These are phyloP conservation scores for Apiotrichum porosum DNA, from an alignment of 1,284 basidiomycete genomes.

Conservation along the genomic window DNA sequence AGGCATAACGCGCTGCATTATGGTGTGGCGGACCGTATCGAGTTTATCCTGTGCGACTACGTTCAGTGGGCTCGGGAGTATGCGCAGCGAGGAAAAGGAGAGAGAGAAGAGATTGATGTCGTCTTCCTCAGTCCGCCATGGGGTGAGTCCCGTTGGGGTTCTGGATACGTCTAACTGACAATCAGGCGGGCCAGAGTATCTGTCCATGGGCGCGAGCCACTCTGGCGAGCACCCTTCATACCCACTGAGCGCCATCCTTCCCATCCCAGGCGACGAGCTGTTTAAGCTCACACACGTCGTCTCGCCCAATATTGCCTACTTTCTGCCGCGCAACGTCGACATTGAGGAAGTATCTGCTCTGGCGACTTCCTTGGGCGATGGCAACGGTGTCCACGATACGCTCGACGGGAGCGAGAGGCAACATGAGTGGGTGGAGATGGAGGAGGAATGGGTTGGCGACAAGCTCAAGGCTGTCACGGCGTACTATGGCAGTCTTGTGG, in stretches of 20 bases:
- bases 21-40: slow-evolving; percentile 88
- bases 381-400: not conserved
- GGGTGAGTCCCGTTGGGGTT: slow-evolving; percentile 58
- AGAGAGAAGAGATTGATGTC: slow-evolving; percentile 62
- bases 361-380: slow-evolving; percentile 2
- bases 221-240: slow-evolving; percentile 53
- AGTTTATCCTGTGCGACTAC: slow-evolving; percentile 87
- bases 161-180: not conserved
- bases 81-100: slow-evolving; percentile 13
- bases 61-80: too few relatives aligned
- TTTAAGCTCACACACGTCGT: slow-evolving; percentile 64
- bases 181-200: slow-evolving; percentile 28
- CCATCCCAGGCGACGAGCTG: slow-evolving; percentile 73
- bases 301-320: slow-evolving; percentile 80
- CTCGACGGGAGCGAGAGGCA: slow-evolving; percentile 12
- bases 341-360: slow-evolving; percentile 59
- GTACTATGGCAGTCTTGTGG: slow-evolving; percentile 52
- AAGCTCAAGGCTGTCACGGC: slow-evolving; percentile 54
- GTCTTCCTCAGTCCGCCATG: slow-evolving; percentile 91
- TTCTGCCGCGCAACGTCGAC: slow-evolving; percentile 76
- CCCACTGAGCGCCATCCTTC: slow-evolving; percentile 65
- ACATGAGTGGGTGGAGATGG: slow-evolving; percentile 47
- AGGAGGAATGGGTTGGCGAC: slow-evolving; percentile 54
- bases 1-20: slow-evolving; percentile 88
- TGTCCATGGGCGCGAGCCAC: slow-evolving; percentile 14